These are phyloP conservation scores for Trichophyton schoenleinii DNA, from an alignment of 2,329 filamentous ascomycete species.

Conservation along the genomic window DNA sequence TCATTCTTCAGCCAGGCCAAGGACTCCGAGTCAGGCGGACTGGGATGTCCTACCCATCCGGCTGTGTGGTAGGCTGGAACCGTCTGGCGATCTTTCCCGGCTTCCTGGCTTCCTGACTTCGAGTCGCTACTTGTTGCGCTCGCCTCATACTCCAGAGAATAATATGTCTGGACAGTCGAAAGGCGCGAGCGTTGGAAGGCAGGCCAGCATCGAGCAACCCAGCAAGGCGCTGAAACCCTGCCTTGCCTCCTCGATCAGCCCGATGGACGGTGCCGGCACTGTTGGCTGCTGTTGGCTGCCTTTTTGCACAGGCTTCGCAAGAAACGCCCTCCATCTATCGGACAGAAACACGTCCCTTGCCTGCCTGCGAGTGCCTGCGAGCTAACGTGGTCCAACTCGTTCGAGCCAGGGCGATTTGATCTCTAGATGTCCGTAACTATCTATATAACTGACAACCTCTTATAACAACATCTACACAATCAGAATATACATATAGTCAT, in stretches of 20 bases:
- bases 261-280: too few relatives aligned
- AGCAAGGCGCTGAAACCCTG: too few relatives aligned
- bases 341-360: background rate
- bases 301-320: background rate
- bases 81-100: background rate
- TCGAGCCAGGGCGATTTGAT: background rate
- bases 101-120: too few relatives aligned
- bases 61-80: background rate
- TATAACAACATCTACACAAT: background rate
- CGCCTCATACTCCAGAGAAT: background rate
- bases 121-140: background rate
- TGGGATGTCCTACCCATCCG: background rate
- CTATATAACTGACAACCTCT: background rate
- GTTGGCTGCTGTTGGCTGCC: background rate
- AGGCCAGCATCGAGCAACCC: too few relatives aligned
- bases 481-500: background rate
- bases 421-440: background rate
- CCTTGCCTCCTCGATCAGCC: too few relatives aligned
- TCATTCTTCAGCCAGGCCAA: background rate
- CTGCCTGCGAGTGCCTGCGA: background rate
- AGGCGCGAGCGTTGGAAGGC: too few relatives aligned
- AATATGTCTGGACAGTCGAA: background rate
- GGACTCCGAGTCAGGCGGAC: background rate
- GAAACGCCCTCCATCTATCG: background rate
- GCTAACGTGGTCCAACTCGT: background rate